Percentiles rank a stretch among this genome's conserved stretches.
Conservation (phyloP, 495 filamentous ascomycete species). For the Penicillium soppii region DNA sequence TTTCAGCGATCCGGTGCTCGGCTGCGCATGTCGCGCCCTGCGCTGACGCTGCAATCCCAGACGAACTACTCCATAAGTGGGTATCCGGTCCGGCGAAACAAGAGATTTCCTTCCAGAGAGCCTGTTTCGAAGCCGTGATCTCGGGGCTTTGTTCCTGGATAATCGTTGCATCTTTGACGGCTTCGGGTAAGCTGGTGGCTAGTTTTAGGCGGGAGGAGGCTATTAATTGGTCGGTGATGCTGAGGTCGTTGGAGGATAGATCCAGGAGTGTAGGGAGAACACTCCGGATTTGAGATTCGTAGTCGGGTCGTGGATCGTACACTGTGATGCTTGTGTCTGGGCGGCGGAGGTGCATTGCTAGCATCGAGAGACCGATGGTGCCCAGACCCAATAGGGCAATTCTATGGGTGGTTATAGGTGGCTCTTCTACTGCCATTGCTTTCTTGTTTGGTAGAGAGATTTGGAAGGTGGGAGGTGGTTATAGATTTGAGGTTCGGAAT, state of each 20-base stretch:
- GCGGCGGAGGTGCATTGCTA: conserved; percentile 53
- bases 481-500: neutral
- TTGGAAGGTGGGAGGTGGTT: neutral
- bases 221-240: conserved; percentile 19
- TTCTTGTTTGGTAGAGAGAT: neutral
- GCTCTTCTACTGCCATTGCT: conserved; percentile 20
- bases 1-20: conserved; percentile 37
- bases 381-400: conserved; percentile 56
- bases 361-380: conserved; percentile 62
- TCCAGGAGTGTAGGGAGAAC: conserved; percentile 36
- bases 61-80: conserved; percentile 58
- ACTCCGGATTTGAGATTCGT: conserved; percentile 41
- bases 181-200: conserved; percentile 35
- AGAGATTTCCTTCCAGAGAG: conserved; percentile 51
- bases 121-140: conserved; percentile 47
- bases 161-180: conserved; percentile 46
- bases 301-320: conserved; percentile 53
- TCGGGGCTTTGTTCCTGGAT: conserved; percentile 63
- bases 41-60: conserved; percentile 52
- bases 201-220: conserved; percentile 33
- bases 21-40: conserved; percentile 30
- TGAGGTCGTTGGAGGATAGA: conserved; percentile 1
- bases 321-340: conserved; percentile 43
- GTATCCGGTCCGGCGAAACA: conserved; percentile 29
- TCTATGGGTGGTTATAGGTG: no score